Base-by-base conservation (phyloP, 83 land plant genomes). In the Diphasiastrum complanatum region DNA sequence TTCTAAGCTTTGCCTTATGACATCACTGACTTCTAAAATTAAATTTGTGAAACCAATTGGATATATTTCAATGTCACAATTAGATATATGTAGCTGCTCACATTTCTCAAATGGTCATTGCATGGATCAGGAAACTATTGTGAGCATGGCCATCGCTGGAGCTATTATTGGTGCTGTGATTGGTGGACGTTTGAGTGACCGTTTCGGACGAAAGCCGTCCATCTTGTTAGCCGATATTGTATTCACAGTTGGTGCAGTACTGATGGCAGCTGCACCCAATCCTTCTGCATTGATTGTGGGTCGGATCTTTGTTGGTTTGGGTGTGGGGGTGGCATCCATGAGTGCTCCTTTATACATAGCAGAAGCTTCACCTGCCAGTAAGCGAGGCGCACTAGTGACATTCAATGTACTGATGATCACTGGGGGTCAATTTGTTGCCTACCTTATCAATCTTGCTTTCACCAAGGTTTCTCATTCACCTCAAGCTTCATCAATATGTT, bases 91-190 rank as follows among this genome's bases (percentile, higher is more conserved):
- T n/a, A n/a, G n/a, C n/a, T n/a, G n/a, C n/a, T n/a, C n/a, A n/a
- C n/a, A n/a, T n/a, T n/a, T n/a, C n/a, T n/a, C n/a, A n/a, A n/a
- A n/a, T n/a, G n/a, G n/a, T n/a, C n/a, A n/a, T n/a, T n/a, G n/a
- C n/a, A n/a, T n/a, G n/a, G n/a, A n/a, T n/a, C 80, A 95, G 99
- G 99, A 89, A 72, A 86, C 99, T 37, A 89, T 95, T 71, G 96
- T 95, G 3, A 95, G 99, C 74, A 95, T 83, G 96, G 99, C 99
- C 20, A 45, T 93, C 57, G 85, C 81, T 30, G 99, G 99, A 41
- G 96, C 96, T 4, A 80, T 86, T 10, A 37, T 89, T 46, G 96
- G 99, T 38, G 96, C 99, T 45, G 84, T 79, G 1, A 48, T 76
- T 18, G 89, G 99, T 29, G 99, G 99, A n/a, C 77, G 78, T 78